Base-by-base conservation (phyloP, 2,329 filamentous ascomycete genomes). In the Didymella lethalis region DNA sequence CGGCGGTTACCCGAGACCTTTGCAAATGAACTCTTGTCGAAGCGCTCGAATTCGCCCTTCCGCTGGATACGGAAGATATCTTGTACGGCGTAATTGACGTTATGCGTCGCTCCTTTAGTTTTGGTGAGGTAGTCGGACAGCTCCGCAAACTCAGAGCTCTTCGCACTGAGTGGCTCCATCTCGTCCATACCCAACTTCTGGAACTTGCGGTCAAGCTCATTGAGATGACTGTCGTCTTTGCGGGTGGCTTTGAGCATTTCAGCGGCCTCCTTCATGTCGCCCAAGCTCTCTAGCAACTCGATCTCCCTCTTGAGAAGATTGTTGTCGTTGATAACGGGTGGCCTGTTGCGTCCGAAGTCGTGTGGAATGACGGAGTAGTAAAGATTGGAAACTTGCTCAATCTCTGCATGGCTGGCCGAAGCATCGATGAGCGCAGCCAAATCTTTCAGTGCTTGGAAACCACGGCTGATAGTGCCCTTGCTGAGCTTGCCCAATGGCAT, bases 311-410 rank as follows among this genome's bases (percentile, higher is more conserved):
- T 92, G 67, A 96, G 83, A 64, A 84, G 76, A 1, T 65, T 64
- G 20, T 84, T 72, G 38, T 79, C 79, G 32, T 75, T 74, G 67
- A 96, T 90, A 65, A 93, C 71, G 0, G 90, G 90, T 0, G 92
- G 91, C 0, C 88, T 83, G 44, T 86, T 85, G 31, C 91, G 88
- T 8, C 92, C 91, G 75, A 95, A 94, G 31, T 81, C 85, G 70
- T 96, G 92, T 0, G 93, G 93, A 61, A 97, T 96, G 40, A 90
- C 80, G 0, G 89, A 90, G 75, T 93, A 95, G 77, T 91, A 96
- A 11, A 83, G 79, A 68, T 96, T 93, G 31, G 91, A 93, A 2
- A 94, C 79, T 0, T 84, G 72, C 65, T 90, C 87, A 1, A 84
- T 82, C 0, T 86, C 85, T 41, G 79, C 72, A 11, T 77, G 74